phyloP scores from a whole-genome alignment of 2,329 filamentous ascomycete species.

The Stagonosporopsis chrysanthemi region DNA sequence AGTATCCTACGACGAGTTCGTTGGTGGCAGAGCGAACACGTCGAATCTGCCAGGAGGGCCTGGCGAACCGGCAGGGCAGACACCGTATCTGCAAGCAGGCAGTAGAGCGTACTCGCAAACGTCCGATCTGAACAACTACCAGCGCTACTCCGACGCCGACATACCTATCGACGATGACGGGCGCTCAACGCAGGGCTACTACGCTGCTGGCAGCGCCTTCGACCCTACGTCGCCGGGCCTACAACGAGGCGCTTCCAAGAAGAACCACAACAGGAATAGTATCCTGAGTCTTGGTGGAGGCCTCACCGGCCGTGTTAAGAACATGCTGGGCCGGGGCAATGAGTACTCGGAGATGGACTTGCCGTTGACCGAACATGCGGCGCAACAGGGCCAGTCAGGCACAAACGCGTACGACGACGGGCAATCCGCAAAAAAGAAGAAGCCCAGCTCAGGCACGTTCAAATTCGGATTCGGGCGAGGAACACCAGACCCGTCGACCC shows the following conservation, averaged over 20 bases:
- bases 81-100: conserved; percentile 47
- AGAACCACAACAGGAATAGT: conserved; percentile 80
- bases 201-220: conserved; percentile 70
- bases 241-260: conserved; percentile 59
- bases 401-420: conserved; percentile 51
- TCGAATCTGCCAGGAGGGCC: conserved; percentile 56
- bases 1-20: conserved; percentile 93
- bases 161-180: conserved; percentile 83
- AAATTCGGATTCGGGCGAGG: conserved; percentile 89
- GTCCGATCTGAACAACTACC: conserved; percentile 85
- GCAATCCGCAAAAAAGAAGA: conserved; percentile 44
- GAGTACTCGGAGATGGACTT: conserved; percentile 98
- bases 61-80: conserved; percentile 48
- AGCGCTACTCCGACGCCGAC: conserved; percentile 89
- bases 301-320: conserved; percentile 85
- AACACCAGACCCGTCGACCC: conserved; percentile 86
- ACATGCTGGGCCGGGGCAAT: conserved; percentile 83
- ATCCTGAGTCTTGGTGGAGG: conserved; percentile 87
- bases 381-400: conserved; percentile 53
- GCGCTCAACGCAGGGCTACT: conserved; percentile 77
- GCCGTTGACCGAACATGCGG: conserved; percentile 81
- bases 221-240: conserved; percentile 62
- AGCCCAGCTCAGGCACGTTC: conserved; percentile 68
- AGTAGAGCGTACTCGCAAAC: conserved; percentile 71
- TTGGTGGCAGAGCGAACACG: conserved; percentile 64